phyloP scores from a whole-genome alignment of 2,329 filamentous ascomycete genomes.

The Ophiostoma tasmaniense region DNA sequence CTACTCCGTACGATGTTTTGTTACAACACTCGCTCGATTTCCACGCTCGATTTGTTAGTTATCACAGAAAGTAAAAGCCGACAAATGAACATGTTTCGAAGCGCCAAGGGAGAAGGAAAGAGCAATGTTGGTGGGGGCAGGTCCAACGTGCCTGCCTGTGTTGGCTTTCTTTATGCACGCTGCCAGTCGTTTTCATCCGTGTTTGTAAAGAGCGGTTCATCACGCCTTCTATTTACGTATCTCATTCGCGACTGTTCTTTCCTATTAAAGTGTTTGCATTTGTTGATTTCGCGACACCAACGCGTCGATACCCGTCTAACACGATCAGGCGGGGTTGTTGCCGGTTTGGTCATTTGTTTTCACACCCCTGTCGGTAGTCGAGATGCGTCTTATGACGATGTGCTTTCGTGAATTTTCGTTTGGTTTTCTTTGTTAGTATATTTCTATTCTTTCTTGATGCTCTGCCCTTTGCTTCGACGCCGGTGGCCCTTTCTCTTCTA shows the following conservation, averaged over 20 bases:
- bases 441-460: no score
- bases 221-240: not conserved
- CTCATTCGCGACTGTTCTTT: not conserved
- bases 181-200: not conserved
- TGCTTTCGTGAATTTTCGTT: not conserved
- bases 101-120: not conserved
- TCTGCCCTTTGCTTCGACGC: not conserved
- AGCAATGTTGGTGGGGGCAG: constrained; percentile 3
- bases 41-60: no score
- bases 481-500: not conserved
- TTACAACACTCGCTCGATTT: not conserved
- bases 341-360: not conserved
- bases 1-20: not conserved
- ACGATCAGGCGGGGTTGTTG: not conserved
- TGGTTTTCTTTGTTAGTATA: no score
- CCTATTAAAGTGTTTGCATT: not conserved
- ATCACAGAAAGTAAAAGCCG: not conserved
- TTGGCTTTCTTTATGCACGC: not conserved
- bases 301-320: not conserved
- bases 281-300: constrained; percentile 1
- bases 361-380: not conserved
- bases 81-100: not conserved
- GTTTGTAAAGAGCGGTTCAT: not conserved
- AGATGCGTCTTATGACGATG: not conserved
- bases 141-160: not conserved